Percentiles rank a stretch among this genome's conserved stretches.
Conservation (phyloP, 805 yeast species). For the Tanozyma kutaoensis region DNA sequence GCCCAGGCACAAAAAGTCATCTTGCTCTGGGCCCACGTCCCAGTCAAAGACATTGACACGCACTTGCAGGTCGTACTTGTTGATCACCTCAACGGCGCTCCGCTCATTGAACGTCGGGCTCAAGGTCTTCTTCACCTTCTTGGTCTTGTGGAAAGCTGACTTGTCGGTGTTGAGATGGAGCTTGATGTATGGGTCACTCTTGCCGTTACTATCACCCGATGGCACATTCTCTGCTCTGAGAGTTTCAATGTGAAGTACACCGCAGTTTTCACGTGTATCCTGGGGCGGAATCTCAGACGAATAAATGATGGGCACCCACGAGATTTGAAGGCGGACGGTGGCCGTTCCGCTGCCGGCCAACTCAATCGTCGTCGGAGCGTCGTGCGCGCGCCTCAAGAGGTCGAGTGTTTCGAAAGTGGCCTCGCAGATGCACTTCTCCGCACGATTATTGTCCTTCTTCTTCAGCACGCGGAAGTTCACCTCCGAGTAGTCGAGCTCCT, state of each 20-base stretch:
- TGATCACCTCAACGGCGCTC: constrained; percentile 39
- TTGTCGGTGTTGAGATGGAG: constrained; percentile 53
- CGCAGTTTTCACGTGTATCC: constrained; percentile 68
- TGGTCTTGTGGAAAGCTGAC: constrained; percentile 54
- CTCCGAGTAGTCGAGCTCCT: constrained; percentile 66
- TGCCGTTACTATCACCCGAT: constrained; percentile 85
- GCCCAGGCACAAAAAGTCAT: constrained; percentile 70
- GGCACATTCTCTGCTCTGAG: constrained; percentile 54
- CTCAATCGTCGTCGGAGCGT: constrained; percentile 42
- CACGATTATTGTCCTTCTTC: constrained; percentile 38
- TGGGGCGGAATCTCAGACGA: constrained; percentile 49
- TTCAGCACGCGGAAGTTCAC: constrained; percentile 49
- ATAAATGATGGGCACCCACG: constrained; percentile 66
- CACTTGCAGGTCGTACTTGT: constrained; percentile 49
- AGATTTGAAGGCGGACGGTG: constrained; percentile 43
- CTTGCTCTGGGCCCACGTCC: constrained; percentile 84
- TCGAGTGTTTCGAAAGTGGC: constrained; percentile 52
- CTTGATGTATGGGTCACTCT: constrained; percentile 82
- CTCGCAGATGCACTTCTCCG: constrained; percentile 47
- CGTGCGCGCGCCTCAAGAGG: constrained; percentile 51
- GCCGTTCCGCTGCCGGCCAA: constrained; percentile 40
- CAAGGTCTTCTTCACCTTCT: constrained; percentile 73
- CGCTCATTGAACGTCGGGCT: constrained; percentile 84
- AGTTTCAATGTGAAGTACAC: constrained; percentile 50
- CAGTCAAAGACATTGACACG: constrained; percentile 63